Evolutionary conservation across 331 rosid genomes (phyloP).

Genomic region (Malus hybrid): DNA sequence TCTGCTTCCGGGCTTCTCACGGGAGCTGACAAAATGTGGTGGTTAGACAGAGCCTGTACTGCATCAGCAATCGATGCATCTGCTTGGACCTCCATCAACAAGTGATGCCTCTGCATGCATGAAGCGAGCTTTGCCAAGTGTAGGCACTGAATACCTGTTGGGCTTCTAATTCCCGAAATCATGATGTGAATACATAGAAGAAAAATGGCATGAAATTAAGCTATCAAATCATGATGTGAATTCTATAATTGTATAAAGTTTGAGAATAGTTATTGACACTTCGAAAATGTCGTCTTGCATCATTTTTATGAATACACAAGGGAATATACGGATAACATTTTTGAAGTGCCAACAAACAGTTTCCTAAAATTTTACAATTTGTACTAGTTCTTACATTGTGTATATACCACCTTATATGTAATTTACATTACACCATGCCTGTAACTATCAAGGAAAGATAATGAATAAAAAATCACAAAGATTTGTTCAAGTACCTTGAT

Average conservation of each 20-base stretch:
- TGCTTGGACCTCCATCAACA: constrained; percentile 53
- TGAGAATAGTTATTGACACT: no score
- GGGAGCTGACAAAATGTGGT: constrained; percentile 80
- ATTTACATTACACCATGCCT: no score
- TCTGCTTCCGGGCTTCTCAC: constrained; percentile 49
- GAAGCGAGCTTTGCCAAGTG: background rate
- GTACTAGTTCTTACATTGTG: no score
- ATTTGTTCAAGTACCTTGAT: constrained; percentile 22
- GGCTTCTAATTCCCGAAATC: background rate
- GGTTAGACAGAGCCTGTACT: constrained; percentile 57
- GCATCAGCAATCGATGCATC: constrained; percentile 62
- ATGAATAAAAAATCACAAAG: constrained; percentile 2
- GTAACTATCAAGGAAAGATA: background rate
- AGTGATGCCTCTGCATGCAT: background rate
- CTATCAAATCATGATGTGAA: no score
- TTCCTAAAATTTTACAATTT: no score
- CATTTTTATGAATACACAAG: no score
- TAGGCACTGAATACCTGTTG: background rate
- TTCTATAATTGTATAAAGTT: no score
- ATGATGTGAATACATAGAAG: no score
- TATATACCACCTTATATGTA: no score
- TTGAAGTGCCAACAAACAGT: background rate
- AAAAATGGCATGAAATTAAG: no score
- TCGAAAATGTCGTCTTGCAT: no score
- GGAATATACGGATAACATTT: no score